A percentile compares a stretch with the other conserved stretches of the same genome.
These are phyloP conservation scores for Citrullus mucosospermus DNA, from an alignment of 306 rosid genomes.

Conservation along the genomic window DNA sequence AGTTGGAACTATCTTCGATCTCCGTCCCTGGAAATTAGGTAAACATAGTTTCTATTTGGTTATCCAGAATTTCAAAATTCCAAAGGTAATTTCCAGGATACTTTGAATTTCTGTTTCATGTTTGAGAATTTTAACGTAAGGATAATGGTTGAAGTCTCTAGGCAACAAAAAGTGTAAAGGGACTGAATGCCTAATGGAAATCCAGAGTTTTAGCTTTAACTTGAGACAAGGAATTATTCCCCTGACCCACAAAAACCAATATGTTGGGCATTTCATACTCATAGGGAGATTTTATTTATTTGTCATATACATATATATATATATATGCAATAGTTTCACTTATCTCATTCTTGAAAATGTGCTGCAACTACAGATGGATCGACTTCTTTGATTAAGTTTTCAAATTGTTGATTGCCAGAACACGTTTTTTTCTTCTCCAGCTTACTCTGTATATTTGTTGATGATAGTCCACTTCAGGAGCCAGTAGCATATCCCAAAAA, in stretches of 20 bases:
- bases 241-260: not conserved
- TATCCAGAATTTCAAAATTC: not conserved
- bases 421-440: not conserved
- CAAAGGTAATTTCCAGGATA: not conserved
- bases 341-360: not conserved
- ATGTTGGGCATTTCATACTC: not conserved
- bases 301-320: too few relatives aligned
- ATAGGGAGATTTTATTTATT: not conserved
- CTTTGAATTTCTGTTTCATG: not conserved
- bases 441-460: constrained; percentile 13
- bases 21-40: not conserved
- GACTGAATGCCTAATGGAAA: not conserved
- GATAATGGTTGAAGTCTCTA: not conserved
- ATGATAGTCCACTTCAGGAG: constrained; percentile 73
- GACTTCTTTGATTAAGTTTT: not conserved
- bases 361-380: not conserved
- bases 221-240: not conserved
- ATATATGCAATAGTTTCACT: not conserved
- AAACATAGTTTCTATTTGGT: not conserved
- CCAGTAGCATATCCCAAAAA: constrained; percentile 89
- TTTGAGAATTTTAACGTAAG: not conserved
- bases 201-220: not conserved
- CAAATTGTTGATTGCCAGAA: not conserved
- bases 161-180: not conserved
- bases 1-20: not conserved